Evolutionary conservation across 495 filamentous ascomycete species (phyloP).

Genomic region (Chaetomium tenue): DNA sequence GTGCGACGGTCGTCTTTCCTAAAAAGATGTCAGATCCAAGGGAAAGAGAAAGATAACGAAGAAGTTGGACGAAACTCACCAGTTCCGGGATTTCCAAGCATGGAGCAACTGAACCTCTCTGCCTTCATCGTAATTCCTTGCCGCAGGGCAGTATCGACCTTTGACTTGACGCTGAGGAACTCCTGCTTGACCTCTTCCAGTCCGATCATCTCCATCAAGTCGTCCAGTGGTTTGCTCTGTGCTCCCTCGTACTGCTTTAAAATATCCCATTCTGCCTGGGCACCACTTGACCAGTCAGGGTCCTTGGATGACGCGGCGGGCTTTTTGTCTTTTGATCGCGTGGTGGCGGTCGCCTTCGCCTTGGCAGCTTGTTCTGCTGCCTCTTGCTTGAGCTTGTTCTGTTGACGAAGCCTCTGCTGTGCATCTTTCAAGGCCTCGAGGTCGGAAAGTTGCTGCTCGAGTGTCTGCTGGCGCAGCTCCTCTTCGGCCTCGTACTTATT

Average conservation of each 20-base stretch:
- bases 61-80: constrained; percentile 43
- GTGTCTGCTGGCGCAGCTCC: constrained; percentile 41
- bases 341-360: not conserved
- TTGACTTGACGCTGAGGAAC: constrained; percentile 64
- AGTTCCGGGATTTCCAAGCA: constrained; percentile 80
- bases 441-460: constrained; percentile 44
- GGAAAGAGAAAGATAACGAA: not conserved
- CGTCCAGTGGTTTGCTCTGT: constrained; percentile 58
- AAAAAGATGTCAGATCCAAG: not conserved
- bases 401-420: constrained; percentile 17
- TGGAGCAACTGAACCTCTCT: constrained; percentile 61
- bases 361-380: constrained; percentile 5
- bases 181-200: constrained; percentile 67
- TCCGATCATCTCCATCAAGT: constrained; percentile 69
- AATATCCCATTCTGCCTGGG: constrained; percentile 57
- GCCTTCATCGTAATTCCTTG: constrained; percentile 56
- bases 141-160: constrained; percentile 58
- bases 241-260: constrained; percentile 55
- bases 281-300: constrained; percentile 15
- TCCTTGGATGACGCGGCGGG: not conserved
- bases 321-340: too few species aligned
- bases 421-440: constrained; percentile 28
- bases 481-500: constrained; percentile 50
- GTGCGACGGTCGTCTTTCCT: constrained; percentile 83
- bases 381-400: constrained; percentile 19